Conservation (phyloP, 805 yeast genomes). For the Candida arabinofermentans region DNA sequence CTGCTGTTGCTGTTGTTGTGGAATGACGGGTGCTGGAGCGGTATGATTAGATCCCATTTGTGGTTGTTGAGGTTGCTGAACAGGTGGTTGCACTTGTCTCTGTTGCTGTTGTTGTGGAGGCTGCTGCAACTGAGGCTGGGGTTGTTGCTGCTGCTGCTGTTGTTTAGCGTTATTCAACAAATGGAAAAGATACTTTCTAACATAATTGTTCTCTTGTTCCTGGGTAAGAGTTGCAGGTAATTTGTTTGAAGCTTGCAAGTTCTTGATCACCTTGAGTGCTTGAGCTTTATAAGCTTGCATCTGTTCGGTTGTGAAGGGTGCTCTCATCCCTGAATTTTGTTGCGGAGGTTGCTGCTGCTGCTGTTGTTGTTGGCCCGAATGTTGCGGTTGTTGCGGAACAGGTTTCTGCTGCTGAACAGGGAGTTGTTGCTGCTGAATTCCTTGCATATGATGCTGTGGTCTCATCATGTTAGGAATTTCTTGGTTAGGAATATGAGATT, state of each 20-base stretch:
- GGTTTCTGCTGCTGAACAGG: no score
- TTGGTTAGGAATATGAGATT: neutral
- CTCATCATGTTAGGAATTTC: slow-evolving; percentile 1
- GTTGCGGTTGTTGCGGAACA: slow-evolving; percentile 4
- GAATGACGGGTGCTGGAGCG: slow-evolving; percentile 17
- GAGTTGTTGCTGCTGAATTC: slow-evolving; percentile 6
- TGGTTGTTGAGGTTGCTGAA: slow-evolving; percentile 18
- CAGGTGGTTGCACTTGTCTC: slow-evolving; percentile 18
- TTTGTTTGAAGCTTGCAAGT: slow-evolving; percentile 31
- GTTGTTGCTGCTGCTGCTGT: slow-evolving; percentile 18
- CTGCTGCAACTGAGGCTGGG: no score
- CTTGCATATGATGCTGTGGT: slow-evolving; percentile 3
- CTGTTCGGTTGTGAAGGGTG: slow-evolving; percentile 20
- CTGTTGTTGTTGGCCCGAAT: slow-evolving; percentile 5
- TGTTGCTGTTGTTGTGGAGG: slow-evolving; percentile 22
- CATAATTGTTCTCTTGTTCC: slow-evolving; percentile 33
- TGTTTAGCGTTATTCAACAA: slow-evolving; percentile 19
- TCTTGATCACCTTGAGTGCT: slow-evolving; percentile 32
- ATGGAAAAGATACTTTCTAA: slow-evolving; percentile 31
- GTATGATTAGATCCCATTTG: no score
- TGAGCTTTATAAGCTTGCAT: slow-evolving; percentile 30
- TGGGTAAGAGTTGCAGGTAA: slow-evolving; percentile 29
- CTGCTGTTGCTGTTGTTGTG: slow-evolving; percentile 8
- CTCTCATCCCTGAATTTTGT: slow-evolving; percentile 7
- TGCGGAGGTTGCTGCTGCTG: slow-evolving; percentile 5